Evolutionary conservation across 441 rosid species (phyloP), one percentile per base, ranked within the genome.

Genomic region (Bocquillonia castaneifolia): DNA sequence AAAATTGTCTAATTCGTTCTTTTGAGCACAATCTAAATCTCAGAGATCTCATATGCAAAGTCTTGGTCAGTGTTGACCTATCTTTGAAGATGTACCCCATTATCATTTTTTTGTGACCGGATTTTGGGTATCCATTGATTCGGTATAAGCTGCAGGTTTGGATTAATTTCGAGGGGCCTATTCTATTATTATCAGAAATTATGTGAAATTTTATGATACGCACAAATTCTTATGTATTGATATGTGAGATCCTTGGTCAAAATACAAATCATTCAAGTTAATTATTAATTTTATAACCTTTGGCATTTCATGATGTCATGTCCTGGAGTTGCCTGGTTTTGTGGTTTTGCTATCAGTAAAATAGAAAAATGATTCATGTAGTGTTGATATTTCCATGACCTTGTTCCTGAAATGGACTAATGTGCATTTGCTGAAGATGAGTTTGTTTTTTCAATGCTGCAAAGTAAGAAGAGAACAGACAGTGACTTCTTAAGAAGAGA

Each of bases 11-110:
- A 31, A 47, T 62, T 55, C 39, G 34, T 57, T 25, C 63, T 74
- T 44, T 29, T 18, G 12, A 32, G 59, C 58, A 45, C 15, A 47
- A 20, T 25, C 50, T 40, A 20, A 0, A n/a, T 65, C 40, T 47
- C 1, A 10, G 28, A 52, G 17, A 3, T 55, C 17, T 20, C 10
- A n/a, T 54, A 55, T 20, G 53, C 50, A 17, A 56, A 40, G n/a
- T 20, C 22, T 72, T 18, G 59, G 39, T 22, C 63, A 71, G 28
- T 57, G 59, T 64, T 23, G 22, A 42, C 45, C 26, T 17, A 44
- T 55, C n/a, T 50, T 50, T 48, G 44, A 73, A 54, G 77, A 51
- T 57, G n/a, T 18, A 3, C 20, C 6, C 13, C 4, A 36, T 36
- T 36, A 36, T 36, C 40, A 36, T 36, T 36, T 36, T 4, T 10